Conservation (phyloP, 192 early-diverging fungal species). For the Rhizophlyctis rosea region DNA sequence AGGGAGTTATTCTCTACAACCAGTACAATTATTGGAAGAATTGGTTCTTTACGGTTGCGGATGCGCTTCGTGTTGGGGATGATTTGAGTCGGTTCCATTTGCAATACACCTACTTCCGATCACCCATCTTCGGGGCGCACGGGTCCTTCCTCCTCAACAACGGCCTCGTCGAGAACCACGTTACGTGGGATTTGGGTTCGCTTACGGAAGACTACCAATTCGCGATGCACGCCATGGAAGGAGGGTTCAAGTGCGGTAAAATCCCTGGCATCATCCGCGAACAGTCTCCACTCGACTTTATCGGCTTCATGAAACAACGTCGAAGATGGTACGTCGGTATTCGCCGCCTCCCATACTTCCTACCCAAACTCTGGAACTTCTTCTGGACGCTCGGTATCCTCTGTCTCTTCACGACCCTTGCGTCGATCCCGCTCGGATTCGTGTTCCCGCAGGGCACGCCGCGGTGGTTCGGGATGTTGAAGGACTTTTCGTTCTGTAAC, state of each 20-base stretch:
- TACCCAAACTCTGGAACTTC: slow-evolving; percentile 52
- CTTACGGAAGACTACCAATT: slow-evolving; percentile 59
- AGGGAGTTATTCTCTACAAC: slow-evolving; percentile 60
- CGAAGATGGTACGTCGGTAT: slow-evolving; percentile 57
- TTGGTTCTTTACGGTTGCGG: slow-evolving; percentile 56
- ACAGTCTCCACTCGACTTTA: slow-evolving; percentile 49
- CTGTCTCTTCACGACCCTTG: slow-evolving; percentile 43
- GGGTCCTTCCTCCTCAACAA: slow-evolving; percentile 54
- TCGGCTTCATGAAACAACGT: slow-evolving; percentile 56
- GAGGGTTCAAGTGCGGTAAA: slow-evolving; percentile 53
- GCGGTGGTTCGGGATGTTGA: slow-evolving; percentile 54
- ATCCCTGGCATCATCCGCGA: slow-evolving; percentile 51
- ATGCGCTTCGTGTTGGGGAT: slow-evolving; percentile 58
- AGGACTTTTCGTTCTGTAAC: slow-evolving; percentile 48
- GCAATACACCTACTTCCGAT: slow-evolving; percentile 57
- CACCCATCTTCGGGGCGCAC: slow-evolving; percentile 55
- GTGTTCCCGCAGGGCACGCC: slow-evolving; percentile 36
- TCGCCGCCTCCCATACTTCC: slow-evolving; percentile 45
- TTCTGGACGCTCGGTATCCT: slow-evolving; percentile 56
- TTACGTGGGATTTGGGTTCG: slow-evolving; percentile 54
- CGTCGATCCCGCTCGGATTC: slow-evolving; percentile 46
- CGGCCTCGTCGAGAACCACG: slow-evolving; percentile 51
- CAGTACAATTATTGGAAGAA: slow-evolving; percentile 56
- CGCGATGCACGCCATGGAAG: slow-evolving; percentile 47
- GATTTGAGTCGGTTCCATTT: slow-evolving; percentile 55